Percentiles rank a stretch among this genome's conserved stretches.
These are phyloP conservation scores for Pezicula rhizophila DNA, from an alignment of 2,329 filamentous ascomycete species.

Conservation along the genomic window DNA sequence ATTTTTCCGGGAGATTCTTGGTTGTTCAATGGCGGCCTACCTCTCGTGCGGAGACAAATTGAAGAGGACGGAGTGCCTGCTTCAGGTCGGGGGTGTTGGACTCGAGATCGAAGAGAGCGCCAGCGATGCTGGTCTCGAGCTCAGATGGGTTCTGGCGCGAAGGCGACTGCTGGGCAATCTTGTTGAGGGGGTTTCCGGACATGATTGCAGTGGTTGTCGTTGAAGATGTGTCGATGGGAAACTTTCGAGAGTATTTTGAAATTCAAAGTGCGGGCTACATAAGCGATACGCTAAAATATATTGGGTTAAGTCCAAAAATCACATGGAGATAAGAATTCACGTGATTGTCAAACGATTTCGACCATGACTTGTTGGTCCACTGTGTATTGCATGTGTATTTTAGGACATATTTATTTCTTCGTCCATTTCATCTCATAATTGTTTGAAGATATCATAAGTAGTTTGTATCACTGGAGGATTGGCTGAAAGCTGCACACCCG, in stretches of 20 bases:
- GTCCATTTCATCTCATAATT: too few species aligned
- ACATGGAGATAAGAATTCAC: too few species aligned
- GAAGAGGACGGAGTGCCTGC: constrained; percentile 90
- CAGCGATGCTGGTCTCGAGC: constrained; percentile 94
- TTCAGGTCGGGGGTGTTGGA: constrained; percentile 98
- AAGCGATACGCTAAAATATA: too few species aligned
- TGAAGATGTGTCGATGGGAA: constrained; percentile 2
- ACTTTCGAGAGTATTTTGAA: background rate
- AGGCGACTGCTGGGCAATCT: constrained; percentile 94
- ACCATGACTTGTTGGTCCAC: too few species aligned
- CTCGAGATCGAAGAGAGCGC: constrained; percentile 98
- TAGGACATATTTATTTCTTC: too few species aligned
- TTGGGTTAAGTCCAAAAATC: too few species aligned
- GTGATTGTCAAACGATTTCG: too few species aligned
- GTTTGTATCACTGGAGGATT: too few species aligned
- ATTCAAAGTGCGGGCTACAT: too few species aligned
- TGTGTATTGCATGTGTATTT: too few species aligned
- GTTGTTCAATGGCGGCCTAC: constrained; percentile 57
- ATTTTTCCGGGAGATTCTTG: background rate
- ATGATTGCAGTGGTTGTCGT: constrained; percentile 42
- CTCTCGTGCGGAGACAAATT: constrained; percentile 98
- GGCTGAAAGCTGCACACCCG: too few species aligned
- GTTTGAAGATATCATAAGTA: too few species aligned
- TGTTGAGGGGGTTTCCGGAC: constrained; percentile 70
- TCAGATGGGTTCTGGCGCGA: constrained; percentile 94